Conservation (phyloP, 768 basidiomycete species). For the Polyporus arcularius region DNA sequence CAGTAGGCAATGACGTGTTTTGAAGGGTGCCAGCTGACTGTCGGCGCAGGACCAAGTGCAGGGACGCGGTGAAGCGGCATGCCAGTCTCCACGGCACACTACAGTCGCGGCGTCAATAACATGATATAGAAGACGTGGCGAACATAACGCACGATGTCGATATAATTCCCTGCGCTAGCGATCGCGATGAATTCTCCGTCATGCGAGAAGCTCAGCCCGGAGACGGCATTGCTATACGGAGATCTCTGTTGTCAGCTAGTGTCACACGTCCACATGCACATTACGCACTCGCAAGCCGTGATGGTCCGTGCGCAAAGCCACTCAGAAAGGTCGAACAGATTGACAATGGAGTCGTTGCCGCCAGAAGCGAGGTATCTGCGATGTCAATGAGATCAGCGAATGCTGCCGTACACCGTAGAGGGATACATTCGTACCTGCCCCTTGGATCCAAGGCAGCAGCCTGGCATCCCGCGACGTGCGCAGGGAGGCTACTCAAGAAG, state of each 20-base stretch:
- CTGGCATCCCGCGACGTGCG: conserved; percentile 80
- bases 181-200: conserved; percentile 85
- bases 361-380: conserved; percentile 75
- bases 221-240: conserved; percentile 63
- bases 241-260: background rate
- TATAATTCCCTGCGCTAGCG: conserved; percentile 68
- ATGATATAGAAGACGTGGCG: background rate
- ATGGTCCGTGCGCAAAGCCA: conserved; percentile 82
- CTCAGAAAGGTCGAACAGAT: conserved; percentile 76
- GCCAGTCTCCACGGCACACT: conserved; percentile 82
- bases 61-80: conserved; percentile 76
- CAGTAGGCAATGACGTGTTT: conserved; percentile 82
- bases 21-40: conserved; percentile 82
- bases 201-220: conserved; percentile 74
- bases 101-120: background rate
- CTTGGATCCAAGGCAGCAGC: conserved; percentile 81
- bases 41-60: conserved; percentile 68
- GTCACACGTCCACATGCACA: background rate
- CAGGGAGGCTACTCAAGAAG: conserved; percentile 61
- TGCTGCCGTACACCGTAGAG: background rate
- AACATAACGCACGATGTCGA: conserved; percentile 66
- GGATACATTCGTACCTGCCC: conserved; percentile 50
- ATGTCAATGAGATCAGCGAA: background rate
- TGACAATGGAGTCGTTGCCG: conserved; percentile 80
- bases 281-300: conserved; percentile 75